Percentiles rank a stretch among this genome's conserved stretches.
These are phyloP conservation scores for Cucurbita argyrosperma DNA, from an alignment of 306 rosid genomes.

Conservation along the genomic window DNA sequence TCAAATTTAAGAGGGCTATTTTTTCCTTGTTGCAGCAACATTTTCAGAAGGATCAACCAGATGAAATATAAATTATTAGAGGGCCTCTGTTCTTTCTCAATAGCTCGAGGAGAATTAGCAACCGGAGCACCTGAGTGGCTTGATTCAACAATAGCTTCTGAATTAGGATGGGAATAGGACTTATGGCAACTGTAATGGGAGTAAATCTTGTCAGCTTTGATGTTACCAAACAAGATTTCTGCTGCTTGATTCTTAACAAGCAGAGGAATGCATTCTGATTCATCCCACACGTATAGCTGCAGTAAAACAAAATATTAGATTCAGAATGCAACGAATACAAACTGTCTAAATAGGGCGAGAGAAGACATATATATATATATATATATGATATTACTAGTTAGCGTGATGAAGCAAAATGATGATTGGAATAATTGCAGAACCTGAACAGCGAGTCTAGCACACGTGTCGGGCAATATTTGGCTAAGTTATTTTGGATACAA, in stretches of 20 bases:
- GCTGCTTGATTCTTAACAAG: conserved; percentile 64
- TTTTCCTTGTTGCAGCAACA: conserved; percentile 49
- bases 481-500: background rate
- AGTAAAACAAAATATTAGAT: conserved; percentile 9
- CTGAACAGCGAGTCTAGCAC: background rate
- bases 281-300: conserved; percentile 74
- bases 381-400: background rate
- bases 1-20: conserved; percentile 53
- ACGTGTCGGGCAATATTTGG: background rate
- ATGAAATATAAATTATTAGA: conserved; percentile 27
- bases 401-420: background rate
- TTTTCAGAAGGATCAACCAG: conserved; percentile 57
- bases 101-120: background rate
- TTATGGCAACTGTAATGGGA: conserved; percentile 24
- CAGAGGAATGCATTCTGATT: conserved; percentile 44
- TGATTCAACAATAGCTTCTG: background rate
- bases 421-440: background rate
- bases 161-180: conserved; percentile 3
- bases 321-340: background rate
- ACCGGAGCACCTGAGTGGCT: background rate
- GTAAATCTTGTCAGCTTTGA: conserved; percentile 53
- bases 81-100: conserved; percentile 13
- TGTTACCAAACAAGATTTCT: conserved; percentile 67
- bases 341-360: background rate
- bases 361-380: background rate